Base-by-base conservation (phyloP, 257 asterid species). In the Solanum rostratum region DNA sequence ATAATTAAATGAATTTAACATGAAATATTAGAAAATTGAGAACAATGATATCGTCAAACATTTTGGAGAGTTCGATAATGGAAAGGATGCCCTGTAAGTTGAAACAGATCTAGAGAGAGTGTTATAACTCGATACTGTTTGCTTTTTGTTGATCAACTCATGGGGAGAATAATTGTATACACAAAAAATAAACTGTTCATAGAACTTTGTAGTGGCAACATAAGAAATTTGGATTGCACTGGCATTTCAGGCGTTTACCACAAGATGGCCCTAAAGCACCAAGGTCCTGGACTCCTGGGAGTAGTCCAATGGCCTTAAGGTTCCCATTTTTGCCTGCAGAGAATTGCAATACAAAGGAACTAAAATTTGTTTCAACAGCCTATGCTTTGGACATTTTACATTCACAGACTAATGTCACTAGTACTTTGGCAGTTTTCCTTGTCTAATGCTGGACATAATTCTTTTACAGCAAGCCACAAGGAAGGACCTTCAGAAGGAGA, bases 401-500 rank as follows among this genome's bases (percentile, higher is more conserved):
- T 3, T 46, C 12, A 50, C 24, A 27, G 60, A 78, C 82, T 78
- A 78, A 50, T 50, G 10, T 10, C 43, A 2, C 45, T 76, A 15
- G 82, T 27, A 10, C 39, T 49, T 24, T 49, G 62, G 63, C 63
- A 15, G 45, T 27, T 76, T 15, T 29, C 24, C 16, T 50, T 27
- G 12, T 78, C 46, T 78, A 78, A 78, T 50, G 46, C 15, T 78
- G 27, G 29, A 5, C 55, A 43, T 39, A 39, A 63, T 55, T 59
- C 30, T 68, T 84, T 30, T 87, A 91, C 93, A 97, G 99, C 94
- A 93, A 88, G 92, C 97, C 41, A 87, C 90, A 39, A 90, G 80
- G 82, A 88, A 84, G 87, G 94, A 94, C 85, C 94, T 95, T 73
- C 97, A 92, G 87, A 92, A 83, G 91, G 98, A 94, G 90, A 97